phyloP scores from a whole-genome alignment of 345 rosid species.

The Eucalyptus virginea region DNA sequence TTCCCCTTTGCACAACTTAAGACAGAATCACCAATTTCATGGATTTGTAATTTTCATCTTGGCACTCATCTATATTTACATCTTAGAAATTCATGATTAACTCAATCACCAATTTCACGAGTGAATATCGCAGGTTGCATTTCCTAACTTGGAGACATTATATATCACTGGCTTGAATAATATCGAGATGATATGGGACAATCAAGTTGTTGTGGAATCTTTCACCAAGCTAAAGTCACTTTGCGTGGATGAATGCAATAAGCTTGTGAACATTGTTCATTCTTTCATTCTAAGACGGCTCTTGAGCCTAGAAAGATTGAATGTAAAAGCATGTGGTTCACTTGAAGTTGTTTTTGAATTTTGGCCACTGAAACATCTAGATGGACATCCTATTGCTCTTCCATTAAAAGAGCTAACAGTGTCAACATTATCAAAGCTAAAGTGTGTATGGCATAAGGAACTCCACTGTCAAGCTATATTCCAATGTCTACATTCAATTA shows the following conservation, averaged over 20 bases:
- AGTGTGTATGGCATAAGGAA: not conserved
- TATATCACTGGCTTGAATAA: rapidly evolving
- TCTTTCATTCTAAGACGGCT: not conserved
- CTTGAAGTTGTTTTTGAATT: not conserved
- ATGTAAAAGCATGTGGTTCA: rapidly evolving
- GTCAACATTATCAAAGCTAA: not conserved
- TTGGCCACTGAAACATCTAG: rapidly evolving
- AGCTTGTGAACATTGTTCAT: rapidly evolving
- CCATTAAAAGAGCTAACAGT: rapidly evolving
- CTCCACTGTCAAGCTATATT: rapidly evolving
- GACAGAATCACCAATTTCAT: rapidly evolving
- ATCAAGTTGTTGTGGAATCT: rapidly evolving
- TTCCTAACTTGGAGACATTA: not conserved
- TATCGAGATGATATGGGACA: rapidly evolving
- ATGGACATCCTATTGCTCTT: not conserved
- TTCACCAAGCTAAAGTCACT: not conserved
- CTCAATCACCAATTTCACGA: rapidly evolving
- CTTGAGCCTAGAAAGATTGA: not conserved
- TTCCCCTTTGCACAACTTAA: too few species aligned
- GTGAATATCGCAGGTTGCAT: rapidly evolving
- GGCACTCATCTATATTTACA: too few species aligned
- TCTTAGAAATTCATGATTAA: not conserved
- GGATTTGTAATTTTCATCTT: too few species aligned
- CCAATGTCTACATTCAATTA: rapidly evolving
- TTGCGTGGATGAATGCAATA: rapidly evolving